Evolutionary conservation across 345 rosid species (phyloP), one percentile per base, ranked within the genome.

Genomic region (Gossypium longicalyx): DNA sequence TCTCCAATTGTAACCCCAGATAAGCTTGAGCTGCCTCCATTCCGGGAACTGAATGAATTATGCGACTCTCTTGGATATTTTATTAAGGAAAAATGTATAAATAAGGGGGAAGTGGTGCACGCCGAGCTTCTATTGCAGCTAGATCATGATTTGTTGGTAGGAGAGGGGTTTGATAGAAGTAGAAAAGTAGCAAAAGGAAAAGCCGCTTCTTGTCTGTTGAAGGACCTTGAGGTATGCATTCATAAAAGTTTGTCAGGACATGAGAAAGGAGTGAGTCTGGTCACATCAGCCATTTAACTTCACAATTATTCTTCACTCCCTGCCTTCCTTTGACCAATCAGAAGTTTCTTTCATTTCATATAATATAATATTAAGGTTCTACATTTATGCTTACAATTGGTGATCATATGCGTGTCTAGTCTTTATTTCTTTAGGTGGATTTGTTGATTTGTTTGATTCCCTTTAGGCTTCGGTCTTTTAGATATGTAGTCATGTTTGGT

Each of bases 1-100:
- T 88, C 97, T 76, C 98, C 97, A 5, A 87, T 94, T 17, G 94
- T 87, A 71, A 90, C 97, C 1, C 97, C 88, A 1, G 90, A 94
- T 70, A 88, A 88, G 73, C 97, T 94, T 44, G 87, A 89, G 78
- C 83, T 92, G 61, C 88, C 94, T 86, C 97, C 97, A 49, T 68
- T 76, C 76, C 92, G 97, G 12, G 89, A 88, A 68, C 86, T 94
- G 71, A 80, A 3, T 12, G 92, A 89, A 81, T 77, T 94, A 54
- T 94, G 98, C 7, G 95, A 89, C 82, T 87, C 90, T 78, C 87
- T 84, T 15, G 97, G 97, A 25, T 90, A 88, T 77, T 90, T 88
- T 75, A 70, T 85, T 19, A 83, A 84, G 57, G 88, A 48, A 52
- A 86, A 83, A 64, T 84, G 80, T 67, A 12, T 12, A 19, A 78